Evolutionary conservation across 306 rosid species (phyloP).

Genomic region (Pterocarpus macrocarpus): DNA sequence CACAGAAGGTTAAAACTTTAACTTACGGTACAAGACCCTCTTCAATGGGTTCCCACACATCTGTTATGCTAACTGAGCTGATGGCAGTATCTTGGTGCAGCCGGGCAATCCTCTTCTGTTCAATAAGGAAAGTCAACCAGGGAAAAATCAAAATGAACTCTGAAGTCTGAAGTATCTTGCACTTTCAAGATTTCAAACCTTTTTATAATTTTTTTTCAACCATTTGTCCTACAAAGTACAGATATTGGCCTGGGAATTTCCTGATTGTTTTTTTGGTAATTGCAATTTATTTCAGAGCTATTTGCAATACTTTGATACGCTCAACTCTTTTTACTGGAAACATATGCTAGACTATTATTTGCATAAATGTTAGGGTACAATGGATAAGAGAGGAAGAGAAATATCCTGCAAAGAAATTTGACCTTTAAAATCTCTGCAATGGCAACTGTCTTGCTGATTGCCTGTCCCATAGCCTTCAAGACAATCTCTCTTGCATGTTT

Average conservation of each 20-base stretch:
- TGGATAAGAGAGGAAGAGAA: background rate
- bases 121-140: conserved; percentile 30
- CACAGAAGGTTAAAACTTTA: conserved; percentile 19
- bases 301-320: background rate
- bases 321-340: background rate
- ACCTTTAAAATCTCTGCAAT: conserved; percentile 96
- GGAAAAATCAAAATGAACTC: conserved; percentile 22
- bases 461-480: conserved; percentile 99
- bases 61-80: conserved; percentile 96
- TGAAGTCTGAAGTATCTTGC: background rate
- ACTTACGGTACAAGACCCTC: conserved; percentile 99
- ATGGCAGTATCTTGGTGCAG: conserved; percentile 88
- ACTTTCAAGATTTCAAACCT: background rate
- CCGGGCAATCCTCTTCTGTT: conserved; percentile 79
- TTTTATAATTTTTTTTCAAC: background rate
- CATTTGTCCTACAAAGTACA: conserved; percentile 6
- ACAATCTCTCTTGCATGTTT: conserved; percentile 83
- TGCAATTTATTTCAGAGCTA: background rate
- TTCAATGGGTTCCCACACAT: conserved; percentile 98
- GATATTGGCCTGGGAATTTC: background rate
- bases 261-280: background rate
- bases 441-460: conserved; percentile 97
- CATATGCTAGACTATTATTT: conserved; percentile 1
- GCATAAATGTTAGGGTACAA: conserved; percentile 16
- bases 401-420: conserved; percentile 20